Percentiles rank a stretch among this genome's conserved stretches.
These are phyloP conservation scores for Sugiyamaella americana DNA, from an alignment of 805 yeast species.

Conservation along the genomic window DNA sequence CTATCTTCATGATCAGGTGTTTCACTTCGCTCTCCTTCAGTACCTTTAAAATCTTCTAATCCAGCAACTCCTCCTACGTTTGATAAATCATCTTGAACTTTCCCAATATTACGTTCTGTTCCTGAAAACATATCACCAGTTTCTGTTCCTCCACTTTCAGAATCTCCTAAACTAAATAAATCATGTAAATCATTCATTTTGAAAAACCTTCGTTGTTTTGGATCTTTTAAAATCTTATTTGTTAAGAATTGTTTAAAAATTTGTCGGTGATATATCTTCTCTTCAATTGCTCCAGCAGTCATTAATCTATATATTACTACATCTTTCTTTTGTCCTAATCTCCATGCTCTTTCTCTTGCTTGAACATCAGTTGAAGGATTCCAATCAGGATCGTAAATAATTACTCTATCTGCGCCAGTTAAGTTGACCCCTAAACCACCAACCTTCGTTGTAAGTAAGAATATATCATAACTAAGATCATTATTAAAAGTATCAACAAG, in stretches of 20 bases:
- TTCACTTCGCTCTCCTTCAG: slow-evolving; percentile 24
- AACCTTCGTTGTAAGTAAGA: slow-evolving; percentile 85
- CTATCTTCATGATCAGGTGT: slow-evolving; percentile 42
- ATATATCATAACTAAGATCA: slow-evolving; percentile 52
- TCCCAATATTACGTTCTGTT: slow-evolving; percentile 33
- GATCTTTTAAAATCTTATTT: slow-evolving; percentile 90
- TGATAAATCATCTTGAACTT: slow-evolving; percentile 62
- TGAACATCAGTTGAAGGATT: slow-evolving; percentile 96
- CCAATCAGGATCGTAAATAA: slow-evolving; percentile 97
- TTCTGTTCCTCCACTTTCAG: slow-evolving; percentile 51
- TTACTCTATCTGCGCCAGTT: slow-evolving; percentile 92
- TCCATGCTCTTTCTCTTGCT: slow-evolving; percentile 96
- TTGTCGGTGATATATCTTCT: slow-evolving; percentile 93
- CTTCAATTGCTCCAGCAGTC: slow-evolving; percentile 95
- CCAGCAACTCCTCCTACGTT: slow-evolving; percentile 66
- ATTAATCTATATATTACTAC: slow-evolving; percentile 86
- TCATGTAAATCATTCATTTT: slow-evolving; percentile 90
- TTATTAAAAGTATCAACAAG: slow-evolving; percentile 78
- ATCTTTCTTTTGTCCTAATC: slow-evolving; percentile 89
- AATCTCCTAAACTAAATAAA: slow-evolving; percentile 75
- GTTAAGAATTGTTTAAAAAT: slow-evolving; percentile 92
- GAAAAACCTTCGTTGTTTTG: slow-evolving; percentile 88
- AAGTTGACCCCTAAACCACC: slow-evolving; percentile 94
- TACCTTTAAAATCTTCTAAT: slow-evolving; percentile 53
- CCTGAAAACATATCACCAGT: slow-evolving; percentile 59